These are phyloP conservation scores for Rhodomyrtus psidioides DNA, from an alignment of 441 rosid species.

Conservation along the genomic window DNA sequence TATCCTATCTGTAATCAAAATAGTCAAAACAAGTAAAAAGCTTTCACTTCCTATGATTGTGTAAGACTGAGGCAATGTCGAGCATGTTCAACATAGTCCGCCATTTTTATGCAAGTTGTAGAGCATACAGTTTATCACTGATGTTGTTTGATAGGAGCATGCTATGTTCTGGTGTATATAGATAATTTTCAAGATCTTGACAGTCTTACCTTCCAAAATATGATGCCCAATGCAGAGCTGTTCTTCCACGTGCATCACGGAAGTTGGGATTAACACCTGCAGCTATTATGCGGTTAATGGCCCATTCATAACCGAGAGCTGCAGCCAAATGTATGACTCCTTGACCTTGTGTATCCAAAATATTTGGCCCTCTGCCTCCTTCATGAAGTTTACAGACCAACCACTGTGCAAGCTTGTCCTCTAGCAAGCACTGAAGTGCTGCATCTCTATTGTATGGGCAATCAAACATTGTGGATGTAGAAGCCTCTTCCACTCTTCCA, in stretches of 20 bases:
- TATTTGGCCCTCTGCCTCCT: slow-evolving; percentile 38
- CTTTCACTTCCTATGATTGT: neutral
- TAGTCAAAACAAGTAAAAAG: neutral
- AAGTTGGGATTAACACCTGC: slow-evolving; percentile 50
- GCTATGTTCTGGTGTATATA: neutral
- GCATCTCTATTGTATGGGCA: slow-evolving; percentile 15
- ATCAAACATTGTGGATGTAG: slow-evolving; percentile 1
- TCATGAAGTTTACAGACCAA: slow-evolving; percentile 36
- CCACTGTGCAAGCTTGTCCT: slow-evolving; percentile 46
- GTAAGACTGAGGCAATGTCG: neutral
- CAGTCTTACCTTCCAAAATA: slow-evolving; percentile 49
- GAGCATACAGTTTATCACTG: neutral
- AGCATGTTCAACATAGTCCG: neutral
- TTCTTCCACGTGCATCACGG: slow-evolving; percentile 53
- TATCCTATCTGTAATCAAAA: neutral
- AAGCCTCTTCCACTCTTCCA: slow-evolving; percentile 2
- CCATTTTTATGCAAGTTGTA: neutral
- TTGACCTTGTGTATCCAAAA: slow-evolving; percentile 47
- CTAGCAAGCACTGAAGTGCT: slow-evolving; percentile 31
- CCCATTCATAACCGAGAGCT: slow-evolving; percentile 63
- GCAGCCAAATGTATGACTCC: slow-evolving; percentile 61
- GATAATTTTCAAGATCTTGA: neutral
- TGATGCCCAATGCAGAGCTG: slow-evolving; percentile 73
- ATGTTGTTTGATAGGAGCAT: neutral
- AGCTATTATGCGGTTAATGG: slow-evolving; percentile 37